Conservation (phyloP, 306 rosid genomes). For the Ormosia semicastrata region DNA sequence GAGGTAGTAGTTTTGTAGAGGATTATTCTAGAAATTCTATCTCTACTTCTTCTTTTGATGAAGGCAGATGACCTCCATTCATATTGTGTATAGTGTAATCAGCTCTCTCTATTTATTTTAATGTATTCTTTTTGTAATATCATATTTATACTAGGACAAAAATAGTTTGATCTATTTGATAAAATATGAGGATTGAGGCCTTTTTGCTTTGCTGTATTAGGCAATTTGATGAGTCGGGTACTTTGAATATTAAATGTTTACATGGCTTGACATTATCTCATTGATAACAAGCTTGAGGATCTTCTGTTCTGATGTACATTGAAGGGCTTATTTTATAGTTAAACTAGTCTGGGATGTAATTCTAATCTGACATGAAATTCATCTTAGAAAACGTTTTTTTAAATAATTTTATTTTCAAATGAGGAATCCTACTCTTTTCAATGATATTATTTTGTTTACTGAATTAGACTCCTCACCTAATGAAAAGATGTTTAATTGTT, state of each 20-base stretch:
- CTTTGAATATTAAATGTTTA: not conserved
- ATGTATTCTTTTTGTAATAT: not conserved
- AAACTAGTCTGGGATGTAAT: not conserved
- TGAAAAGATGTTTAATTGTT: no score
- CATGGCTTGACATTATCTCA: not conserved
- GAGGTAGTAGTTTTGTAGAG: conserved; percentile 54
- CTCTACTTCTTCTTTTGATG: conserved; percentile 70
- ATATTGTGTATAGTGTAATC: not conserved
- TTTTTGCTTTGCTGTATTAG: not conserved
- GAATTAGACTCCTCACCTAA: no score
- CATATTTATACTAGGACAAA: not conserved
- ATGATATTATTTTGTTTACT: no score
- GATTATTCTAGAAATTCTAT: conserved; percentile 82
- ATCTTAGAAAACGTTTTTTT: no score
- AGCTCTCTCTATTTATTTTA: not conserved
- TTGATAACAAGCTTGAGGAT: not conserved
- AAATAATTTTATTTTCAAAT: no score
- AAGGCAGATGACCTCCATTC: conserved; percentile 51
- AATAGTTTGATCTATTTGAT: not conserved
- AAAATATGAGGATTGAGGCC: not conserved
- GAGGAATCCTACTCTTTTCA: no score
- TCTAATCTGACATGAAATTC: not conserved
- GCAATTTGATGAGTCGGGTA: not conserved
- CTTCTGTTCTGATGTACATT: not conserved
- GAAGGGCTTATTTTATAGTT: not conserved